Percentiles rank a stretch among this genome's conserved stretches.
Evolutionary conservation across 495 filamentous ascomycete species (phyloP).

Genomic region (Penicillium dipodomyicola): DNA sequence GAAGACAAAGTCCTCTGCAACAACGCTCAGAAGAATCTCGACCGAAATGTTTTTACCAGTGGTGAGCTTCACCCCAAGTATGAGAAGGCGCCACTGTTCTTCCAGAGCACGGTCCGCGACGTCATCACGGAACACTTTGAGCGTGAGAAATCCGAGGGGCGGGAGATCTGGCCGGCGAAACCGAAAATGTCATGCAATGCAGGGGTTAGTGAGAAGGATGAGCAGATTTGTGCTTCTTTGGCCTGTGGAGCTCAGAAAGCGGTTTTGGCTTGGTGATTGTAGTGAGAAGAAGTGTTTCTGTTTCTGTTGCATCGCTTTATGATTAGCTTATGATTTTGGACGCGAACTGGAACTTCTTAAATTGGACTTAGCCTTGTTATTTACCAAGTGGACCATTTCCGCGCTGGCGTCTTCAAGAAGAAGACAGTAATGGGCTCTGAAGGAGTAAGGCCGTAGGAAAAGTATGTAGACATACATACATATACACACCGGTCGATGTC

Average conservation of each 20-base stretch:
- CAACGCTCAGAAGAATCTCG: conserved; percentile 48
- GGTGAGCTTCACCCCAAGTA: conserved; percentile 50
- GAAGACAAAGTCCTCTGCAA: conserved; percentile 51
- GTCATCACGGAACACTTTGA: conserved; percentile 41
- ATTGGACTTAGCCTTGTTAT: not conserved
- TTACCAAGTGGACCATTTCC: not conserved
- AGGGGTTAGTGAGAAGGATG: conserved; percentile 29
- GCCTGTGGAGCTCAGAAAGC: conserved; percentile 29
- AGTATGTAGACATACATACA: not conserved
- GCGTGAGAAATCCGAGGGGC: conserved; percentile 35
- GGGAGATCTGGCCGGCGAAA: conserved; percentile 47
- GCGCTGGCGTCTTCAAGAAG: too few relatives aligned
- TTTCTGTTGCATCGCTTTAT: not conserved
- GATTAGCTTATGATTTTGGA: not conserved
- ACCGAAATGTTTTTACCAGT: conserved; percentile 46
- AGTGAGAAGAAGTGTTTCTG: not conserved
- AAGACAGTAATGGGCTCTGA: too few relatives aligned
- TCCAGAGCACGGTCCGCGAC: conserved; percentile 45
- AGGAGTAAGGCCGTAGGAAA: not conserved
- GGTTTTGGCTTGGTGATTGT: conserved; percentile 30
- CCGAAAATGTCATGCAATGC: conserved; percentile 24
- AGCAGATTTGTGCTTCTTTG: conserved; percentile 26
- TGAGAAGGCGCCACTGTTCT: conserved; percentile 49
- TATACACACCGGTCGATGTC: not conserved
- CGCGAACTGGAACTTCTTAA: not conserved